Evolutionary conservation across 2,329 filamentous ascomycete species (phyloP).

Genomic region (Diaporthe sp.): DNA sequence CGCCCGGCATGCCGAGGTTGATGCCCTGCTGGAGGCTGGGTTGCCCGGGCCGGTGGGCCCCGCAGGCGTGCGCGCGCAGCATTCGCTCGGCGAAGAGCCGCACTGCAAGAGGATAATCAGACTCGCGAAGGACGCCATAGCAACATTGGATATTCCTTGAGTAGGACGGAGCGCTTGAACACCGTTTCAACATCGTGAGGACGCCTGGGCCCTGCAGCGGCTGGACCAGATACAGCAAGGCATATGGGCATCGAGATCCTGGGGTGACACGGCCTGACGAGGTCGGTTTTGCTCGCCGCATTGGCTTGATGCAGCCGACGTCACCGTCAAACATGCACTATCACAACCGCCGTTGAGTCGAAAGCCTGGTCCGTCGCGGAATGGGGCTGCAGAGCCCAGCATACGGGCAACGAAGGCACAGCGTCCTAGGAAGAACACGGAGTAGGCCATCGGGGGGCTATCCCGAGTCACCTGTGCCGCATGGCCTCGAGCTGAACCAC

Average conservation of each 20-base stretch:
- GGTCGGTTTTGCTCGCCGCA: too few relatives aligned
- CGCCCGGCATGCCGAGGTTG: constrained; percentile 64
- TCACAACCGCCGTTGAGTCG: background rate
- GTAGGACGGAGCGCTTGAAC: background rate
- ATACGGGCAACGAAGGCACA: background rate
- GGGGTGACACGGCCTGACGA: background rate
- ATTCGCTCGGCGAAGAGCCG: constrained; percentile 53
- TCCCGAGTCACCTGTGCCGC: background rate
- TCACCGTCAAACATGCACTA: background rate
- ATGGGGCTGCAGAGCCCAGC: too few relatives aligned
- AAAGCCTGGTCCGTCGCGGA: background rate
- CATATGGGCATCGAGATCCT: background rate
- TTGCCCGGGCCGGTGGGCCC: constrained; percentile 40
- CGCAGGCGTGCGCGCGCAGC: constrained; percentile 21
- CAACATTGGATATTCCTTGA: constrained; percentile 68
- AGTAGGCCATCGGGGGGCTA: too few relatives aligned
- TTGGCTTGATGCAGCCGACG: background rate
- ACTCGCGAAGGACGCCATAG: constrained; percentile 67
- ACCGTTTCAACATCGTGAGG: background rate
- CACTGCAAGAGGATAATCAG: constrained; percentile 67
- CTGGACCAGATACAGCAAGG: background rate
- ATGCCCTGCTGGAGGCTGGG: constrained; percentile 60
- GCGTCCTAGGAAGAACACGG: background rate
- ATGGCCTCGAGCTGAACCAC: background rate
- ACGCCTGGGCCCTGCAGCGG: background rate